phyloP scores from a whole-genome alignment of 2,329 filamentous ascomycete genomes.

The Aureobasidium pullulans region DNA sequence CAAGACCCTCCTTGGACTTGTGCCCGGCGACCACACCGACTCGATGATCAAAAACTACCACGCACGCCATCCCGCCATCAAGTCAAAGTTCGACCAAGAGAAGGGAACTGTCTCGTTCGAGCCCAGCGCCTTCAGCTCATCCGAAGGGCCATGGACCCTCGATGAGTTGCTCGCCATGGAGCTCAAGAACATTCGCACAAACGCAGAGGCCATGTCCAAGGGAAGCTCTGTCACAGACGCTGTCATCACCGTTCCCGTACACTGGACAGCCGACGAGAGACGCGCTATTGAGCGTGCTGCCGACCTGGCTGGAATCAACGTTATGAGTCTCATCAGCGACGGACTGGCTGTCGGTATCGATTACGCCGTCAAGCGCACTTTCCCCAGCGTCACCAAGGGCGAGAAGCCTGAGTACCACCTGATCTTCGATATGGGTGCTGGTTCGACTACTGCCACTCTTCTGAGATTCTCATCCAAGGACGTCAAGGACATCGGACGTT shows the following conservation, averaged over 20 bases:
- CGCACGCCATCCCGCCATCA: slow-evolving; percentile 68
- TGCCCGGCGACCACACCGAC: slow-evolving; percentile 39
- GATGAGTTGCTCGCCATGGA: slow-evolving; percentile 97
- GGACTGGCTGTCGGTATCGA: slow-evolving; percentile 88
- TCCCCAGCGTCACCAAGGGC: slow-evolving; percentile 74
- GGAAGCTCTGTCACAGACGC: slow-evolving; percentile 67
- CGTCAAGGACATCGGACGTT: slow-evolving; percentile 86
- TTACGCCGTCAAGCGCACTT: slow-evolving; percentile 86
- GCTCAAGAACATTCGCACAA: slow-evolving; percentile 81
- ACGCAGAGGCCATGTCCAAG: slow-evolving; percentile 74
- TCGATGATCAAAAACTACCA: slow-evolving; percentile 62
- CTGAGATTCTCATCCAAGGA: slow-evolving; percentile 81
- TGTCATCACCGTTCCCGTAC: slow-evolving; percentile 83
- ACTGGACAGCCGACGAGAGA: slow-evolving; percentile 86
- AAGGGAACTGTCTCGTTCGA: slow-evolving; percentile 72
- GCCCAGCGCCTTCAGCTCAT: slow-evolving; percentile 66
- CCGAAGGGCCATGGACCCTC: slow-evolving; percentile 58
- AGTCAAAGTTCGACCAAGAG: slow-evolving; percentile 52
- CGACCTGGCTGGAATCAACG: slow-evolving; percentile 77
- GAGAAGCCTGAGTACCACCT: slow-evolving; percentile 85
- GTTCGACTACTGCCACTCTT: slow-evolving; percentile 83
- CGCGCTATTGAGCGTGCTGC: slow-evolving; percentile 77
- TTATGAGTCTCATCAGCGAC: slow-evolving; percentile 79
- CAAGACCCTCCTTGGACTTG: slow-evolving; percentile 79
- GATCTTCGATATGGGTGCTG: slow-evolving; percentile 96